phyloP scores from a whole-genome alignment of 345 rosid genomes.

The Mercurialis annua region DNA sequence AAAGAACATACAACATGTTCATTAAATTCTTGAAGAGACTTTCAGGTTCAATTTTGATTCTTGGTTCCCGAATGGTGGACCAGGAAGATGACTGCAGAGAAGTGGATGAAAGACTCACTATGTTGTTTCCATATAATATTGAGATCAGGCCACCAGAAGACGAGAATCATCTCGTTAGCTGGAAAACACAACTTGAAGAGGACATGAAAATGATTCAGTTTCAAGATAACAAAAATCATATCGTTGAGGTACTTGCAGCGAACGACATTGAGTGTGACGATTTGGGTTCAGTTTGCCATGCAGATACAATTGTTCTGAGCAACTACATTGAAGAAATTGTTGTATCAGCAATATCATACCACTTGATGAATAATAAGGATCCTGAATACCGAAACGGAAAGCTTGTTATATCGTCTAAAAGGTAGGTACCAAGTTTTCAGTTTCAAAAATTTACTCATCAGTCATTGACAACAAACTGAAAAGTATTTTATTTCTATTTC shows the following conservation, averaged over 20 bases:
- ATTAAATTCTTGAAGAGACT: conserved; percentile 61
- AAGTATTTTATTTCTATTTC: conserved; percentile 9
- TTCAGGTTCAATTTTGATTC: conserved; percentile 69
- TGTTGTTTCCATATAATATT: conserved; percentile 72
- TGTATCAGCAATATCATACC: conserved; percentile 76
- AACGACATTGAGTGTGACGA: conserved; percentile 92
- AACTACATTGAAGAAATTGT: conserved; percentile 82
- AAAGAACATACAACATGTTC: conserved; percentile 61
- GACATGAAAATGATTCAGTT: conserved; percentile 77
- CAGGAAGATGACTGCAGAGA: conserved; percentile 56
- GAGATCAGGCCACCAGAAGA: conserved; percentile 79
- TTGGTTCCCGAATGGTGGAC: conserved; percentile 75
- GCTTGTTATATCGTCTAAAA: conserved; percentile 83
- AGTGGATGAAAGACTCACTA: conserved; percentile 46
- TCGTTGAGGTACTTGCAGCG: conserved; percentile 85
- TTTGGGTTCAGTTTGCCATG: conserved; percentile 68
- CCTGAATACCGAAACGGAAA: conserved; percentile 94
- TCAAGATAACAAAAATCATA: conserved; percentile 90
- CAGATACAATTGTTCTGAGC: conserved; percentile 69
- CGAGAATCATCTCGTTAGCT: conserved; percentile 60
- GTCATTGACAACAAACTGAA: background rate
- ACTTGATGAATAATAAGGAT: conserved; percentile 66
- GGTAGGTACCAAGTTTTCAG: conserved; percentile 35
- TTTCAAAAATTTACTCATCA: conserved; percentile 1
- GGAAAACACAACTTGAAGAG: conserved; percentile 81